Base-by-base conservation (phyloP, 306 rosid species). In the Corylus heterophylla region DNA sequence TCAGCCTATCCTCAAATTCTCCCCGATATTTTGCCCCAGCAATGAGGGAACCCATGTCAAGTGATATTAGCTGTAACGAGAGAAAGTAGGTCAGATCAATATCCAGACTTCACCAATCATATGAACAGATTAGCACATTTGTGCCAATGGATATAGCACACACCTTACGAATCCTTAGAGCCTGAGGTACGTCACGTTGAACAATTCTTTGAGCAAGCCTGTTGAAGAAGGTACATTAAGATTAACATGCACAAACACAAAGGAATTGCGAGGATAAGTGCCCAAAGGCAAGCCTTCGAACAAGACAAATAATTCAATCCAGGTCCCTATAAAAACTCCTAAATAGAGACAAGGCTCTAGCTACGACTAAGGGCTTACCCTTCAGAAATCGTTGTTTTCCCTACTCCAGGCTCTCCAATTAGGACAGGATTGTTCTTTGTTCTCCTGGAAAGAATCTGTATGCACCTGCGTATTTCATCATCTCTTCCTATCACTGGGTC, bases 401-500 rank as follows among this genome's bases (percentile, higher is more conserved):
- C 99, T 55, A 95, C 99, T 77, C 99, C 99, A 67, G 99, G 99
- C 92, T 95, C 99, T 59, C 99, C 99, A 74, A 95, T 95, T 51
- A 95, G 88, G 76, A 95, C 99, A 63, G 99, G 99, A 74, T 95
- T 95, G 81, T 95, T 95, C 90, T 95, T 95, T 63, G 98, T 95
- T 91, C 99, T 93, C 88, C 99, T 86, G 59, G 99, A 95, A 56
- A 95, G 97, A 85, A 95, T 95, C 88, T 95, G 98, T 83, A 95
- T 95, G 90, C 99, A 95, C 84, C 99, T 91, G 52, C 99, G 97
- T 81, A 93, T 95, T 83, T 95, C 99, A 88, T 93, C 99, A 74
- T 95, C 99, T 85, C 99, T 95, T 80, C 99, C 99, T 78, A 95
- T 95, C 56, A 95, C 99, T 31, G 99, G 99, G 78, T 95, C 99